Percentiles rank a stretch among this genome's conserved stretches.
Evolutionary conservation across 2,329 filamentous ascomycete species (phyloP).

Genomic region (Penicillium palitans): DNA sequence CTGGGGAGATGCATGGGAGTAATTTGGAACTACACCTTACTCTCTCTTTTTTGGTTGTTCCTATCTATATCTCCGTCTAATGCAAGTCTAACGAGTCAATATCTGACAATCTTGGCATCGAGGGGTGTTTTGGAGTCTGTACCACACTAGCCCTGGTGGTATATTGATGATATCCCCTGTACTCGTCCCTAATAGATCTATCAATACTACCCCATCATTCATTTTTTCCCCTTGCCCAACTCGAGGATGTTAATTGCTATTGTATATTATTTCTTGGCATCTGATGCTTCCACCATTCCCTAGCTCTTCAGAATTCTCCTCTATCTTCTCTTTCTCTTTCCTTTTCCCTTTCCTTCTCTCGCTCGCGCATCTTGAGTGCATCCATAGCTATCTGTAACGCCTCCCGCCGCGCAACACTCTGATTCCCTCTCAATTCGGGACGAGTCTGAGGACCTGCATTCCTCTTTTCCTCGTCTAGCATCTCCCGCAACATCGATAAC

Average conservation of each 20-base stretch:
- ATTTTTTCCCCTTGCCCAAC: not conserved
- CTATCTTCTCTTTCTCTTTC: not conserved
- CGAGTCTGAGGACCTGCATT: not conserved
- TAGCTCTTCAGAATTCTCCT: not conserved
- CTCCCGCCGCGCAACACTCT: not conserved
- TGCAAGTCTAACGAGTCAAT: not conserved
- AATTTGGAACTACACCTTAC: conserved; percentile 6
- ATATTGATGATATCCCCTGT: not conserved
- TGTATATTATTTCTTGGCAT: not conserved
- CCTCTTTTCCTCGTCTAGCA: not conserved
- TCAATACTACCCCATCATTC: not conserved
- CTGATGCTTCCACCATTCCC: not conserved
- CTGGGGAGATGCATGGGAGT: conserved; percentile 53
- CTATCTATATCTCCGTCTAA: not conserved
- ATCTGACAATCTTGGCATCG: not conserved
- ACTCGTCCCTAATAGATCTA: not conserved
- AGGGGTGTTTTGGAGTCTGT: not conserved
- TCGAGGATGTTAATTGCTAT: not conserved
- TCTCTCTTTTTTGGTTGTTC: not conserved
- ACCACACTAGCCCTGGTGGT: not conserved
- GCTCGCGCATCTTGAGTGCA: not conserved
- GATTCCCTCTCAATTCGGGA: not conserved
- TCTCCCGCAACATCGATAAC: not conserved
- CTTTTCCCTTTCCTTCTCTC: not conserved
- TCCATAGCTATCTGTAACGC: not conserved